A percentile compares a stretch with the other conserved stretches of the same genome.
phyloP scores from a whole-genome alignment of 768 basidiomycete genomes.

The Chalciporus chontae region DNA sequence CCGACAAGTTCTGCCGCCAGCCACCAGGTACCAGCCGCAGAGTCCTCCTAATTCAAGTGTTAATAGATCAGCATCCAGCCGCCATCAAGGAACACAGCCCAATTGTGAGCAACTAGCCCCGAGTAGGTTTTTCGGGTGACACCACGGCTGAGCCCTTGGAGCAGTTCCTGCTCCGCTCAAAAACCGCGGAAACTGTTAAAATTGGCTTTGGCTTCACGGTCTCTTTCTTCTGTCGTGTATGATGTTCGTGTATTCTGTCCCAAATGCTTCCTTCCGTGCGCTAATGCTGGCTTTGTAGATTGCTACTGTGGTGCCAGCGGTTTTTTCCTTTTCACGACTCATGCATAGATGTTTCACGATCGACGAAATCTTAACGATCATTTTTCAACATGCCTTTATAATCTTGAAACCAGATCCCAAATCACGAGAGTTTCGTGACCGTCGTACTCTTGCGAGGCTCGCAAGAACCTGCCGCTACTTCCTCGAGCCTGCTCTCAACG shows the following conservation, averaged over 20 bases:
- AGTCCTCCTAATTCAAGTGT: neutral
- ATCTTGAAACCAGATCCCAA: conserved; percentile 27
- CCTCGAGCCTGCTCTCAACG: conserved; percentile 31
- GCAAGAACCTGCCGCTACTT: conserved; percentile 31
- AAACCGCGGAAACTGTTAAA: conserved; percentile 12
- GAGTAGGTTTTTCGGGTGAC: neutral
- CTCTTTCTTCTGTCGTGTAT: conserved; percentile 18
- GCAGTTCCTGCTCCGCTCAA: conserved; percentile 23
- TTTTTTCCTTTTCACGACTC: conserved; percentile 18
- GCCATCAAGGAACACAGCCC: neutral
- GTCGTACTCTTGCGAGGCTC: conserved; percentile 29
- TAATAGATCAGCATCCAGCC: neutral
- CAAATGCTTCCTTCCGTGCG: neutral
- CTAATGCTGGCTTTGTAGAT: conserved; percentile 1
- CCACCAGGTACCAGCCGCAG: neutral
- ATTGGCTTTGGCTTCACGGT: conserved; percentile 13
- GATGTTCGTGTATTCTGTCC: conserved; percentile 21
- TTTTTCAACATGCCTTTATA: conserved; percentile 29
- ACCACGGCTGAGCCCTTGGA: neutral
- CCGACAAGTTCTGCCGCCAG: neutral
- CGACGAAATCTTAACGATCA: conserved; percentile 31
- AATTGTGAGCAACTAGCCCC: neutral
- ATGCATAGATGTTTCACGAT: conserved; percentile 33
- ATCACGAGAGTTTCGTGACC: conserved; percentile 28
- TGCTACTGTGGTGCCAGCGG: conserved; percentile 10